Evolutionary conservation across 805 yeast species (phyloP).

Genomic region (Nakazawaea molendinolei): DNA sequence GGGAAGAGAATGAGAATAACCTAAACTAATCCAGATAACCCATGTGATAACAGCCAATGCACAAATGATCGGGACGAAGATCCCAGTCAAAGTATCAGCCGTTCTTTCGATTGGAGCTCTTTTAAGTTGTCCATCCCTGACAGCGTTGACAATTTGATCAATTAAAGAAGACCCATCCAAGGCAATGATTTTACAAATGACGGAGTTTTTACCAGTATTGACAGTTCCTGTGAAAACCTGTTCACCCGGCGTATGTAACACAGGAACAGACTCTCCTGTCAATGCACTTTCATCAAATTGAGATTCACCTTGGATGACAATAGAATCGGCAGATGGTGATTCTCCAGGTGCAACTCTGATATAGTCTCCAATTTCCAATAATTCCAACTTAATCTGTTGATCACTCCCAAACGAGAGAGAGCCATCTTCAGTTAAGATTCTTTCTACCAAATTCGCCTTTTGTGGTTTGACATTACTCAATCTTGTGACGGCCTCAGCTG

Average conservation of each 20-base stretch:
- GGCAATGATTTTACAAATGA: conserved; percentile 49
- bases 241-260: conserved; percentile 51
- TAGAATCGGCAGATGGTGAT: conserved; percentile 55
- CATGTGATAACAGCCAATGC: conserved; percentile 56
- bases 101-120: conserved; percentile 69
- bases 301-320: conserved; percentile 37
- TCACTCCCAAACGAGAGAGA: conserved; percentile 20
- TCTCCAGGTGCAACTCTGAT: conserved; percentile 47
- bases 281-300: conserved; percentile 57
- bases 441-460: conserved; percentile 37
- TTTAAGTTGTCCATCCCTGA: conserved; percentile 65
- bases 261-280: conserved; percentile 59
- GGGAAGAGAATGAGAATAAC: conserved; percentile 49
- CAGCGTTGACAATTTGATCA: conserved; percentile 64
- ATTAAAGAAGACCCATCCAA: conserved; percentile 59
- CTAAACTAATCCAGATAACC: conserved; percentile 61
- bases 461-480: conserved; percentile 46
- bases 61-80: conserved; percentile 67
- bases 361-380: conserved; percentile 45
- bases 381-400: conserved; percentile 30
- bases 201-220: conserved; percentile 49
- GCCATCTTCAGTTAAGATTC: conserved; percentile 13
- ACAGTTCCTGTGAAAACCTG: conserved; percentile 70
- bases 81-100: conserved; percentile 63
- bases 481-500: conserved; percentile 56